Percentiles rank a stretch among this genome's conserved stretches.
phyloP scores from a whole-genome alignment of 352 stramenopile species.

The Phytophthora macrochlamydospora region DNA sequence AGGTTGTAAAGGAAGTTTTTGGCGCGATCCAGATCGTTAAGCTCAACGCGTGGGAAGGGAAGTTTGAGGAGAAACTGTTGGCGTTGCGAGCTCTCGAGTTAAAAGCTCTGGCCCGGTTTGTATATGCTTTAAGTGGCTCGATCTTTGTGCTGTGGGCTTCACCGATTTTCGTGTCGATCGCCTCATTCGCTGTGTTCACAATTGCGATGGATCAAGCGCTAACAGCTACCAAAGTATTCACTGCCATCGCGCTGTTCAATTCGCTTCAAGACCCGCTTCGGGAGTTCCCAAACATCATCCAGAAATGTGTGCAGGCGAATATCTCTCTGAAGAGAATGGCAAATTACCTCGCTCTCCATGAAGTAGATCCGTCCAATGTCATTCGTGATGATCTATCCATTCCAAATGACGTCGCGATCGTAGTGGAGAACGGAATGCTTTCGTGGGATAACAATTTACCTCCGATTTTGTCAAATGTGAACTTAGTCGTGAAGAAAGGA shows the following conservation, averaged over 20 bases:
- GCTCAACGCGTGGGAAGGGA: slow-evolving; percentile 94
- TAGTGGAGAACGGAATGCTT: slow-evolving; percentile 30
- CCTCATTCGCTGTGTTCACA: slow-evolving; percentile 51
- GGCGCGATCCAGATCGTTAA: slow-evolving; percentile 96
- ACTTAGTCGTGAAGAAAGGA: slow-evolving; percentile 29
- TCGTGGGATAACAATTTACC: slow-evolving; percentile 20
- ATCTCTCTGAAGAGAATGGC: slow-evolving; percentile 31
- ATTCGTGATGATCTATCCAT: slow-evolving; percentile 1
- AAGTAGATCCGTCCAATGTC: slow-evolving; percentile 14
- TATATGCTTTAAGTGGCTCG: slow-evolving; percentile 70
- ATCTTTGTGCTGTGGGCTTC: slow-evolving; percentile 51
- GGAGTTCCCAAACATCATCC: slow-evolving; percentile 29
- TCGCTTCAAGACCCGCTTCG: slow-evolving; percentile 33
- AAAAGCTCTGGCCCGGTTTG: slow-evolving; percentile 65
- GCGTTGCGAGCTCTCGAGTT: slow-evolving; percentile 79
- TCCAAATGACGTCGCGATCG: slow-evolving; percentile 22
- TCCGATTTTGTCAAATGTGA: slow-evolving; percentile 23
- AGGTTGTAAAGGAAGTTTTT: slow-evolving; percentile 91
- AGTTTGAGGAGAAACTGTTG: slow-evolving; percentile 36
- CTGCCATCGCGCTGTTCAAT: slow-evolving; percentile 50
- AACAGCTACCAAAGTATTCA: slow-evolving; percentile 52
- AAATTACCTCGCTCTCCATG: slow-evolving; percentile 25
- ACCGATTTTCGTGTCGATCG: slow-evolving; percentile 47
- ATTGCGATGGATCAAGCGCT: slow-evolving; percentile 32
- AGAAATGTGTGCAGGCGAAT: slow-evolving; percentile 24